Evolutionary conservation across 495 filamentous ascomycete genomes (phyloP).

Genomic region (Wilcoxina mikolae): DNA sequence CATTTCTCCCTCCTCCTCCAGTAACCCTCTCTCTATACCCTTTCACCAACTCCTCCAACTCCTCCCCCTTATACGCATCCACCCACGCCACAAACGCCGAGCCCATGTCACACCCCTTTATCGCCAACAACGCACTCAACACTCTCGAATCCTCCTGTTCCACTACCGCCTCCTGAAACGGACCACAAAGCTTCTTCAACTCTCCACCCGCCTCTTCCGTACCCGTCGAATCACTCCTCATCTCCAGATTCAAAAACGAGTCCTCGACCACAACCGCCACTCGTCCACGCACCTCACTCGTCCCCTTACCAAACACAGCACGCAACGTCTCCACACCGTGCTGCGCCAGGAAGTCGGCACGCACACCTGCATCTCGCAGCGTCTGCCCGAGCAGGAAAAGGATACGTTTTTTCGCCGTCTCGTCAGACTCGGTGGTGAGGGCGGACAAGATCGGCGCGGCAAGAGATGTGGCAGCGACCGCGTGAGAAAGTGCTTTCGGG

Average conservation of each 20-base stretch:
- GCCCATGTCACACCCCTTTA: slow-evolving; percentile 13
- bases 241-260: slow-evolving; percentile 45
- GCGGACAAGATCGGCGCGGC: slow-evolving; percentile 12
- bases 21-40: slow-evolving; percentile 14
- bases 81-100: slow-evolving; percentile 6
- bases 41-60: slow-evolving; percentile 13
- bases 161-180: slow-evolving; percentile 17
- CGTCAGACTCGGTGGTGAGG: slow-evolving; percentile 16
- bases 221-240: slow-evolving; percentile 33
- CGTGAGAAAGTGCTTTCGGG: slow-evolving; percentile 40
- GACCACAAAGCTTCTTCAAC: slow-evolving; percentile 16
- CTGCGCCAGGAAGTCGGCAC: slow-evolving; percentile 19
- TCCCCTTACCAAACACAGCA: slow-evolving; percentile 37
- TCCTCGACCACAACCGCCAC: slow-evolving; percentile 41
- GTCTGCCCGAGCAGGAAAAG: slow-evolving; percentile 26
- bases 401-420: slow-evolving; percentile 25
- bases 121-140: slow-evolving; percentile 18
- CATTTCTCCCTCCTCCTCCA: slow-evolving; percentile 32
- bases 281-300: slow-evolving; percentile 33
- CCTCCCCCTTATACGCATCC: slow-evolving; percentile 4
- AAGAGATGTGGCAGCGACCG: slow-evolving; percentile 23
- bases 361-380: slow-evolving; percentile 16
- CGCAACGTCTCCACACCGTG: slow-evolving; percentile 31
- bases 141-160: slow-evolving; percentile 16
- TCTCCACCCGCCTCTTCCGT: not conserved